Conservation (phyloP, 2,329 filamentous ascomycete genomes). For the Aspergillus ustus region DNA sequence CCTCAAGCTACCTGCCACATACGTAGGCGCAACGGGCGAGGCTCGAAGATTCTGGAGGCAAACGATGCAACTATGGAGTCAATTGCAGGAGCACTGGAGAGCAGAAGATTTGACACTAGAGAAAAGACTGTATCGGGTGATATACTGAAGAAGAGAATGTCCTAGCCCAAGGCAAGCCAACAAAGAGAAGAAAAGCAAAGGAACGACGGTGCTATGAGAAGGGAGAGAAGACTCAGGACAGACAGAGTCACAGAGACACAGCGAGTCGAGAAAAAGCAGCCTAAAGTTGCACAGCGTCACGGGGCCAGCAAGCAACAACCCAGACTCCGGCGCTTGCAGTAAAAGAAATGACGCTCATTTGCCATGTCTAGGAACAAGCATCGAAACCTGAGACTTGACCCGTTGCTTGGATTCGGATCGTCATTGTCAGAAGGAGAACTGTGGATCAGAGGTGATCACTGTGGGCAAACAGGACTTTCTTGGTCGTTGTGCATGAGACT, state of each 20-base stretch:
- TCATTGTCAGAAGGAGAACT: background rate
- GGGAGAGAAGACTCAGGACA: background rate
- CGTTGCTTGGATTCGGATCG: slow-evolving; percentile 6
- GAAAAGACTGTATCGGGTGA: slow-evolving; percentile 3
- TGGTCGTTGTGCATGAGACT: background rate
- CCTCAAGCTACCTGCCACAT: slow-evolving; percentile 7
- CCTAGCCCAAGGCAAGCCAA: background rate
- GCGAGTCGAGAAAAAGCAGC: slow-evolving; percentile 8
- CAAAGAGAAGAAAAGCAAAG: background rate
- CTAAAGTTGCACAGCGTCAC: slow-evolving; percentile 19
- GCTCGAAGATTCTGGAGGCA: background rate
- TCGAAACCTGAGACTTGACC: slow-evolving; percentile 4
- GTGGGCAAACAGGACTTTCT: slow-evolving; percentile 1
- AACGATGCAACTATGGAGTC: slow-evolving; percentile 10
- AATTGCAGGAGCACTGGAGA: background rate
- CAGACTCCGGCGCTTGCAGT: slow-evolving; percentile 17
- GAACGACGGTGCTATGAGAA: background rate
- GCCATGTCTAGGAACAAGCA: slow-evolving; percentile 10
- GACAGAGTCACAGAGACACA: background rate
- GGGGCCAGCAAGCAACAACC: slow-evolving; percentile 10
- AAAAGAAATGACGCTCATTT: slow-evolving; percentile 8
- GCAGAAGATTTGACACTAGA: background rate
- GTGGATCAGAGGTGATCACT: background rate
- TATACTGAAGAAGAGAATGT: slow-evolving; percentile 1
- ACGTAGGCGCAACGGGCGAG: background rate